A percentile compares a stretch with the other conserved stretches of the same genome.
These are phyloP conservation scores for Phytophthora litchii DNA, from an alignment of 352 stramenopile species.

Conservation along the genomic window DNA sequence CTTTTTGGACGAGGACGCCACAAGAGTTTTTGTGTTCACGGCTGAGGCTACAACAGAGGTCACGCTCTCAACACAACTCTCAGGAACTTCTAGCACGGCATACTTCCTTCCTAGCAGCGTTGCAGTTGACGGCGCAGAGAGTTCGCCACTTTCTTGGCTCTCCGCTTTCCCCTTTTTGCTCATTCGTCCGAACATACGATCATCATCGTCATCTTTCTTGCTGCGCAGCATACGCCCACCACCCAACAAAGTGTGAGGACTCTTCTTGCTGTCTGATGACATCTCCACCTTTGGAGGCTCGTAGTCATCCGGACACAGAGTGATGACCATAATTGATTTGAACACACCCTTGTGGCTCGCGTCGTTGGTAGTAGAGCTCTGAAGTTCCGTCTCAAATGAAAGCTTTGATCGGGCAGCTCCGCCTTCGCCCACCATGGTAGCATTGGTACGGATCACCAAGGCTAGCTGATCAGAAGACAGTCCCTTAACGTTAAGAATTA, in stretches of 20 bases:
- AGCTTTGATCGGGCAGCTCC: conserved; percentile 44
- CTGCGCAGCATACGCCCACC: conserved; percentile 52
- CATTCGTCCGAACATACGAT: conserved; percentile 48
- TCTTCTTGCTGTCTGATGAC: conserved; percentile 23
- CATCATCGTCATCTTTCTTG: conserved; percentile 59
- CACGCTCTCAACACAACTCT: conserved; percentile 77
- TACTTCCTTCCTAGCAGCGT: conserved; percentile 72
- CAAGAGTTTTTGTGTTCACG: conserved; percentile 71
- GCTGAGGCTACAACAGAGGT: conserved; percentile 44
- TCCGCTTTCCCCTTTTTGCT: conserved; percentile 38
- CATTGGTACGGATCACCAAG: conserved; percentile 64
- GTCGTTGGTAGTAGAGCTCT: conserved; percentile 20
- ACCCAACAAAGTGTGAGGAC: conserved; percentile 19
- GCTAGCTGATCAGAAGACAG: conserved; percentile 63
- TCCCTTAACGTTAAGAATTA: conserved; percentile 72
- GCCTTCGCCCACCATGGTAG: conserved; percentile 29
- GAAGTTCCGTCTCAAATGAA: conserved; percentile 47
- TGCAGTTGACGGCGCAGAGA: conserved; percentile 57
- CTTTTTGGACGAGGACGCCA: conserved; percentile 68
- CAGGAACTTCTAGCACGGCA: conserved; percentile 75
- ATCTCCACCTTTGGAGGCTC: conserved; percentile 46
- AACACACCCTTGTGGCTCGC: conserved; percentile 49
- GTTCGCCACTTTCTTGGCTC: conserved; percentile 46
- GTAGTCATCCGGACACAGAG: conserved; percentile 71
- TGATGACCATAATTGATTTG: conserved; percentile 78